Base-by-base conservation (phyloP, 305 asterid species). In the Fraxinus platypoda region DNA sequence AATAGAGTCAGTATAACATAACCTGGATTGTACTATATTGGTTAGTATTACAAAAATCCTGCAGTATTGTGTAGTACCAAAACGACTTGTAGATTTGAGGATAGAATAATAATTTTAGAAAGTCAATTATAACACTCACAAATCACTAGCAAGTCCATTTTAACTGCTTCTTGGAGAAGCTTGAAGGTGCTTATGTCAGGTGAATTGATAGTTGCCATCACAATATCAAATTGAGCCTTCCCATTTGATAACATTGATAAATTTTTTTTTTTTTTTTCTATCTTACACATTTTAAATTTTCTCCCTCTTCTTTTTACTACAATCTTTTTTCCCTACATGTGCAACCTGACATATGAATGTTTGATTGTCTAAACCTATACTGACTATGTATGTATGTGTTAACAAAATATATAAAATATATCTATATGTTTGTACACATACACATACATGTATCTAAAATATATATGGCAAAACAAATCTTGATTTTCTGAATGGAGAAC, bases 151-250 rank as follows among this genome's bases (percentile, higher is more conserved):
- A 88, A 31, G 17, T 84, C 76, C 88, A 79, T 82, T 25, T 78
- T 54, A 4, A 52, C 31, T n/a, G 93, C 91, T 57, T 76, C 74
- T 13, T 85, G 86, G 3, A 90, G 59, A 41, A 93, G 90, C 26
- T 70, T 79, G 80, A 78, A 13, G 11, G 73, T 85, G 31, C 46
- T 30, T 13, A 6, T 74, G 25, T 90, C 90, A 0, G 89, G 88
- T 0, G 92, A 83, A 77, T 79, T 49, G 26, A 87, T 57, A 73
- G 88, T 82, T 19, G 82, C 90, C 23, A 92, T 84, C 23, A 91
- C 77, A 17, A 90, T 13, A 64, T 91, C 94, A 34, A 86, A 86
- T 0, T 78, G 78, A 64, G 43, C 43, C 78, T 84, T 84, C 8
- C 87, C 89, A 54, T 84, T 46, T 19, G 76, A 54, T 78, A 92